Percentiles rank a stretch among this genome's conserved stretches.
phyloP scores from a whole-genome alignment of 192 early-diverging fungal genomes.

The Coemansia sp. region DNA sequence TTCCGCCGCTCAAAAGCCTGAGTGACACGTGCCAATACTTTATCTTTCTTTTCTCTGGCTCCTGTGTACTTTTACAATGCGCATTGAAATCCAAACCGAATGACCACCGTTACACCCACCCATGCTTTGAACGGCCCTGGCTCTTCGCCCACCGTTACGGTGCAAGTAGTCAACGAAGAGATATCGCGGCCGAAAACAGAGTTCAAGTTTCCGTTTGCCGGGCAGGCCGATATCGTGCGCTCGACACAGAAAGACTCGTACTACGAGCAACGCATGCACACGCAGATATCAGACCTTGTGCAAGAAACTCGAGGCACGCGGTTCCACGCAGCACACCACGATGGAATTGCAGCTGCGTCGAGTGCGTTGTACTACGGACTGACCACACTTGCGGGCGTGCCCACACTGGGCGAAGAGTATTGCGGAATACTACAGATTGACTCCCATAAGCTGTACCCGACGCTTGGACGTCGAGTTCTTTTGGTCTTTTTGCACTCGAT shows the following conservation, averaged over 20 bases:
- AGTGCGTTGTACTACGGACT: slow-evolving; percentile 72
- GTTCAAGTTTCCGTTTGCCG: slow-evolving; percentile 65
- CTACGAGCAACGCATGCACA: slow-evolving; percentile 69
- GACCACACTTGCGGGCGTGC: slow-evolving; percentile 70
- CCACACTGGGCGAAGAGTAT: slow-evolving; percentile 95
- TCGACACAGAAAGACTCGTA: slow-evolving; percentile 88
- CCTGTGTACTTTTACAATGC: neutral
- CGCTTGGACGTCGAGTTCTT: slow-evolving; percentile 34
- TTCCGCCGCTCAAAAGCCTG: slow-evolving; percentile 43
- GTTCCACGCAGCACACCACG: slow-evolving; percentile 60
- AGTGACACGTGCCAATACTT: neutral
- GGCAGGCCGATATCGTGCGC: slow-evolving; percentile 84
- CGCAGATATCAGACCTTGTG: slow-evolving; percentile 62
- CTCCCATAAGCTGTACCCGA: slow-evolving; percentile 55
- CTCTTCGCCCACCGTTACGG: neutral
- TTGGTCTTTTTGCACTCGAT: slow-evolving; percentile 41
- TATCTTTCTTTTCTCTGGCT: neutral
- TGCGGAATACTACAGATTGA: slow-evolving; percentile 81
- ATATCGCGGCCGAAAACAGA: slow-evolving; percentile 6
- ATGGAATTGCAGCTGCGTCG: slow-evolving; percentile 61
- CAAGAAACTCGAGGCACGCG: slow-evolving; percentile 63
- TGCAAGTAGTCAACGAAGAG: slow-evolving; percentile 22
- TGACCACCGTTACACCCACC: neutral
- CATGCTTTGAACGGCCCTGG: neutral
- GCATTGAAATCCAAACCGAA: neutral